A percentile compares a stretch with the other conserved stretches of the same genome.
These are phyloP conservation scores for Erysiphe pisi DNA, from an alignment of 2,329 filamentous ascomycete genomes.

Conservation along the genomic window DNA sequence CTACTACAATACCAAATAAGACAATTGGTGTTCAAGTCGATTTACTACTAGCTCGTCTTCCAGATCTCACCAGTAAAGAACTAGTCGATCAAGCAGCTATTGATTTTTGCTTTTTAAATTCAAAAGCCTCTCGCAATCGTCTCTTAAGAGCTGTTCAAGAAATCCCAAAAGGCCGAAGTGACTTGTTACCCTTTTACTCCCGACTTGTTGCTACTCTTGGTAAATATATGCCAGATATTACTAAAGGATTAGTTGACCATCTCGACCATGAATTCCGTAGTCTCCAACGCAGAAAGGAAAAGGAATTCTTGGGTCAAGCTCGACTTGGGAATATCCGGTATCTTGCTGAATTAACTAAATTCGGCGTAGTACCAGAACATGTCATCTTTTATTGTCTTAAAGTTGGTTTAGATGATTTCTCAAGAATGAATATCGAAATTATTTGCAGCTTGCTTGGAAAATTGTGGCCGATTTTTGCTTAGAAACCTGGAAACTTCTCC, in stretches of 20 bases:
- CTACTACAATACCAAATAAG: constrained; percentile 92
- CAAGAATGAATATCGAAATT: constrained; percentile 98
- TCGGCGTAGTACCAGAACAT: constrained; percentile 94
- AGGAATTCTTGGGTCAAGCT: constrained; percentile 92
- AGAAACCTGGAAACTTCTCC: constrained; percentile 87
- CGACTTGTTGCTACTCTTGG: constrained; percentile 85
- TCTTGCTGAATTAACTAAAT: constrained; percentile 92
- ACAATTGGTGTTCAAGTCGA: constrained; percentile 96
- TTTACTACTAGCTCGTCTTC: constrained; percentile 73
- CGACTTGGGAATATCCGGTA: constrained; percentile 95
- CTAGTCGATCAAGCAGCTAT: constrained; percentile 83
- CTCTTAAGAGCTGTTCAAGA: constrained; percentile 88
- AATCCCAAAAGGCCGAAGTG: constrained; percentile 83
- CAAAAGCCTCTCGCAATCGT: constrained; percentile 91
- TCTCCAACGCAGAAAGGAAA: constrained; percentile 89
- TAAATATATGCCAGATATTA: constrained; percentile 88
- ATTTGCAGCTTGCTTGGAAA: constrained; percentile 83
- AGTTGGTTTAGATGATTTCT: constrained; percentile 94
- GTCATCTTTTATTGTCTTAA: constrained; percentile 98
- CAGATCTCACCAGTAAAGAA: constrained; percentile 85
- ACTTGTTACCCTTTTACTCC: constrained; percentile 84
- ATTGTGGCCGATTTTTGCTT: constrained; percentile 87
- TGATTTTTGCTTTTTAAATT: constrained; percentile 97
- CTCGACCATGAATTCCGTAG: constrained; percentile 96
- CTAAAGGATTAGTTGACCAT: constrained; percentile 80